Base-by-base conservation (phyloP, 352 stramenopile genomes). In the Globisporangium polare region DNA sequence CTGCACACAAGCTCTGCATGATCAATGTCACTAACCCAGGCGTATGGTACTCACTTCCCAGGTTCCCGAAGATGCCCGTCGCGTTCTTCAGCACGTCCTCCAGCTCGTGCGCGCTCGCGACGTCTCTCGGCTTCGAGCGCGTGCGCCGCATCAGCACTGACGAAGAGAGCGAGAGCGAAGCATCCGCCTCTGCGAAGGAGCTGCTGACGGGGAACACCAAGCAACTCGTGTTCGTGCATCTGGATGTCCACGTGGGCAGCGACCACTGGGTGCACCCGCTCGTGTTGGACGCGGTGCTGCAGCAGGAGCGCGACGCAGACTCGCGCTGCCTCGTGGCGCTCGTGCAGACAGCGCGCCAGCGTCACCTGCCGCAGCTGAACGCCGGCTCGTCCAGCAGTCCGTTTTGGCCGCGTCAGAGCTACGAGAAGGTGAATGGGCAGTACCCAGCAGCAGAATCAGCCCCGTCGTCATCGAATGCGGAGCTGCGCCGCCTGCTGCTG, bases 351-450 rank as follows among this genome's bases (percentile, higher is more conserved):
- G 39, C 58, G 43, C 27, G 60, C 2, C 31, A 72, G 20, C 57
- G 53, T 0, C 56, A 42, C 20, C 43, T 27, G 39, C 62, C 66
- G 12, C 78, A 89, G 35, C 5, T 29, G 13, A 39, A 53, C 17
- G 45, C 43, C 39, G 35, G 47, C 22, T 51, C 41, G 2, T 51
- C 57, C 15, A 63, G 54, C 26, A 62, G 35, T 50, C 72, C 73
- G 22, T 72, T 92, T 18, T 79, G 75, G 18, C 84, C 84, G 1
- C 75, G 74, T 27, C 84, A 94, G 61, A 92, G 80, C 64, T 80
- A 74, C 58, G 63, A 80, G 33, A 89, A 89, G 49, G 74, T 79
- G 62, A 65, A 83, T 35, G 78, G 83, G 12, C 51, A 77, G 53
- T 94, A 91, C 53, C 24, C 61, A 35, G 4, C 15, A 3, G 31